A percentile compares a stretch with the other conserved stretches of the same genome.
These are phyloP conservation scores for Acer negundo DNA, from an alignment of 345 rosid species.

Conservation along the genomic window DNA sequence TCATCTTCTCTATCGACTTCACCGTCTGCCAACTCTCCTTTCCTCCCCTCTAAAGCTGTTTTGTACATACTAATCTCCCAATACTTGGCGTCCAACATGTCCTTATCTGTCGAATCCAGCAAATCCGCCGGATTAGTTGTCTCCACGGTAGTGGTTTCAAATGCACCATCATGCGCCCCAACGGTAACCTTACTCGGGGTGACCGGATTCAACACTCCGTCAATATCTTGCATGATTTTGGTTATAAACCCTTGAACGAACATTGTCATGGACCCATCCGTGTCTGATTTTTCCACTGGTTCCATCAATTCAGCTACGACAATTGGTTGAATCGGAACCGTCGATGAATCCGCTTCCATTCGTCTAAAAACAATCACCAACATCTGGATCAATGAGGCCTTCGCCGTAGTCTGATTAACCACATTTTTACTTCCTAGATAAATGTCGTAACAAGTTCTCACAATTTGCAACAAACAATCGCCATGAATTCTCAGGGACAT, in stretches of 20 bases:
- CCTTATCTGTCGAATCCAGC: constrained; percentile 78
- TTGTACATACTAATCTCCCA: constrained; percentile 99
- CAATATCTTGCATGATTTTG: constrained; percentile 58
- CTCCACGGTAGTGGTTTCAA: constrained; percentile 63
- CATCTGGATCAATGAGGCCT: constrained; percentile 96
- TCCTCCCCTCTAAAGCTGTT: constrained; percentile 96
- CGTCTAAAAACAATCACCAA: constrained; percentile 94
- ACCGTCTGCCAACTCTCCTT: constrained; percentile 94
- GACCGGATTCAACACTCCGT: constrained; percentile 52
- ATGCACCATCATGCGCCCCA: constrained; percentile 63
- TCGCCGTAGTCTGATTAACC: constrained; percentile 92
- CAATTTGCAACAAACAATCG: constrained; percentile 82
- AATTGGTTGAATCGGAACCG: constrained; percentile 94
- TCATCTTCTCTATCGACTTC: constrained; percentile 91
- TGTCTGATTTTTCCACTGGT: constrained; percentile 81
- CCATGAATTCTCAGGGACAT: constrained; percentile 88
- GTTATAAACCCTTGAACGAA: constrained; percentile 84
- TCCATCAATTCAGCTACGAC: constrained; percentile 99
- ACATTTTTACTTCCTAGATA: constrained; percentile 89
- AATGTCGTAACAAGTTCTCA: constrained; percentile 92
- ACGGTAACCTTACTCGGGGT: constrained; percentile 52
- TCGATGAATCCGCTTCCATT: constrained; percentile 98
- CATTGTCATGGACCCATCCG: constrained; percentile 73
- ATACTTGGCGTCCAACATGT: constrained; percentile 98
- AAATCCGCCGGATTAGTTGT: constrained; percentile 65